phyloP scores from a whole-genome alignment of 139 green algal genomes.

The Desmodesmus armatus region DNA sequence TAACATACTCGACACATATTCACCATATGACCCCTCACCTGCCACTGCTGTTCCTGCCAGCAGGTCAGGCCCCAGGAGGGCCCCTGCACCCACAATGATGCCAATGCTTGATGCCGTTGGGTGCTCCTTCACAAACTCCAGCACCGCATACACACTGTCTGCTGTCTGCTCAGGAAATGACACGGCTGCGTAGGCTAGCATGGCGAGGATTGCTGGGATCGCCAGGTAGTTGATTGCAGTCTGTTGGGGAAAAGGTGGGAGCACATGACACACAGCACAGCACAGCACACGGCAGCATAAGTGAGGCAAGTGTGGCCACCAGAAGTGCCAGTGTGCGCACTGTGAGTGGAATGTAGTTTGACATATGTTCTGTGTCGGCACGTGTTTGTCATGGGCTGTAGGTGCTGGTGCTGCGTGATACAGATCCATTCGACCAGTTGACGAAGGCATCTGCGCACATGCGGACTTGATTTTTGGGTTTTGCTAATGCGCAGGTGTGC shows the following conservation, averaged over 20 bases:
- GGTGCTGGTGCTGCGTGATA: too few relatives aligned
- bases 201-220: background rate
- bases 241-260: background rate
- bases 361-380: too few relatives aligned
- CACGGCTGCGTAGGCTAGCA: slow-evolving; percentile 15
- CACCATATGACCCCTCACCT: background rate
- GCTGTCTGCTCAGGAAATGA: slow-evolving; percentile 16
- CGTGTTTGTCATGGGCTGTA: too few relatives aligned
- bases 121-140: slow-evolving; percentile 36
- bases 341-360: too few relatives aligned
- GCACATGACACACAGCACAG: background rate
- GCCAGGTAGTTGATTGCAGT: slow-evolving; percentile 31
- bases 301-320: background rate
- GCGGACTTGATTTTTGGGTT: too few relatives aligned
- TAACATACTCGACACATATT: background rate
- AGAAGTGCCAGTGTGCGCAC: background rate
- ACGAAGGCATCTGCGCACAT: too few relatives aligned
- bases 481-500: too few relatives aligned
- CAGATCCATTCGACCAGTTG: too few relatives aligned
- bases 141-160: background rate
- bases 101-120: slow-evolving; percentile 22
- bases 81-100: background rate
- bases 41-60: slow-evolving; percentile 12
- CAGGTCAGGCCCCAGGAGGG: slow-evolving; percentile 2
- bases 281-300: background rate